Percentiles rank a stretch among this genome's conserved stretches.
Evolutionary conservation across 2,329 filamentous ascomycete species (phyloP).

Genomic region (Aspergillus sp.): DNA sequence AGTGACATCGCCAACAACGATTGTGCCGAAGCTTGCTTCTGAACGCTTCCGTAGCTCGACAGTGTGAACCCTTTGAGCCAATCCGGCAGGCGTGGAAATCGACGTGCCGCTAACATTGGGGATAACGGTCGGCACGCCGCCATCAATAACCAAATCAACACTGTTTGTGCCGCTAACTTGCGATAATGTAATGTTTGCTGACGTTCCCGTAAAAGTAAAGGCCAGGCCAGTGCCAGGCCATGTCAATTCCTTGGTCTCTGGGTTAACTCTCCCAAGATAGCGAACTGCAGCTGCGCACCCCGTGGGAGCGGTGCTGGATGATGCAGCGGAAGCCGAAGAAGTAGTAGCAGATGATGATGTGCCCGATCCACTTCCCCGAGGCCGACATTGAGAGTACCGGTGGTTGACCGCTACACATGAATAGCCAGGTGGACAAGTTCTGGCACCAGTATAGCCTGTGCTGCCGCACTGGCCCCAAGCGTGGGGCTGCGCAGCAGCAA

Average conservation of each 20-base stretch:
- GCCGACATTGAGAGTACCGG: slow-evolving; percentile 1
- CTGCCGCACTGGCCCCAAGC: slow-evolving; percentile 5
- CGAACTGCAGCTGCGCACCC: not conserved
- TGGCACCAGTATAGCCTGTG: slow-evolving; percentile 4
- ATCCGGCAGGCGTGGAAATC: not conserved
- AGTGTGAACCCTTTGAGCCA: not conserved
- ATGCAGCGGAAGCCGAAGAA: not conserved
- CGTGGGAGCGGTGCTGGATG: not conserved
- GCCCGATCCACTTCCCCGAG: not conserved
- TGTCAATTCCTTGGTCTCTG: slow-evolving; percentile 1
- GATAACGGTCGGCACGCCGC: not conserved
- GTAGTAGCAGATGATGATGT: not conserved
- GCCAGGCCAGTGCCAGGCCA: slow-evolving; percentile 2
- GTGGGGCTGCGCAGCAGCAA: not conserved
- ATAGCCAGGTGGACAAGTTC: slow-evolving; percentile 1
- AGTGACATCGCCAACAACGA: not conserved
- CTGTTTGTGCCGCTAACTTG: not conserved
- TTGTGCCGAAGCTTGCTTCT: not conserved
- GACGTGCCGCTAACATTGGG: not conserved
- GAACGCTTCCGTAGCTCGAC: slow-evolving; percentile 1
- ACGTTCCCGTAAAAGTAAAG: slow-evolving; percentile 4
- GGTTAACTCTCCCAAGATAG: slow-evolving; percentile 5
- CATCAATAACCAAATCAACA: not conserved
- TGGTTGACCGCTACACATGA: not conserved
- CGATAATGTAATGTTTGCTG: not conserved